These are phyloP conservation scores for Musa acuminata DNA, from an alignment of 176 grass and related monocot genomes.

Conservation along the genomic window DNA sequence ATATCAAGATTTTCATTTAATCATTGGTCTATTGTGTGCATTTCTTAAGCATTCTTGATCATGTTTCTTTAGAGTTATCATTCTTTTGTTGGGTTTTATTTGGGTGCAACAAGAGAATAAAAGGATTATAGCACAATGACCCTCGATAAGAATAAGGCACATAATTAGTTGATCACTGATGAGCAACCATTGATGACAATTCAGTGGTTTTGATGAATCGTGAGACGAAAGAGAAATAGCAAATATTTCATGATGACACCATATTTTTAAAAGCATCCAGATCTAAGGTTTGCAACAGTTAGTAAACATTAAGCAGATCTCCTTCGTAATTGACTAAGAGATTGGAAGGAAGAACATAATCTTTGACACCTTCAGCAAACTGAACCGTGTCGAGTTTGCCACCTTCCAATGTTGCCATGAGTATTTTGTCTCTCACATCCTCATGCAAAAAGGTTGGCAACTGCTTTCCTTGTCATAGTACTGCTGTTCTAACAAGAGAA, in stretches of 20 bases:
- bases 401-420: too few relatives aligned
- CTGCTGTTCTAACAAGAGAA: too few relatives aligned
- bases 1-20: conserved; percentile 28
- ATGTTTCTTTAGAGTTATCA: not conserved
- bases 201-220: conserved; percentile 58
- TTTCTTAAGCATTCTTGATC: not conserved
- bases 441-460: too few relatives aligned
- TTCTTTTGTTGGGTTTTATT: not conserved
- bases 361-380: too few relatives aligned
- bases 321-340: too few relatives aligned
- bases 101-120: conserved; percentile 49
- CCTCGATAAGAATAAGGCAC: conserved; percentile 61
- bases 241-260: conserved; percentile 65
- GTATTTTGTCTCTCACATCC: too few relatives aligned
- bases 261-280: conserved; percentile 14
- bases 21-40: not conserved
- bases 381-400: too few relatives aligned
- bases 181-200: conserved; percentile 63
- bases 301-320: too few relatives aligned
- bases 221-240: conserved; percentile 63
- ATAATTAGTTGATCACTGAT: conserved; percentile 52
- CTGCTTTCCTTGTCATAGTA: too few relatives aligned
- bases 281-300: not conserved
- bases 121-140: conserved; percentile 75
- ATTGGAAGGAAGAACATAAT: too few relatives aligned